Evolutionary conservation across 345 rosid species (phyloP).

Genomic region (Camelina hispida): DNA sequence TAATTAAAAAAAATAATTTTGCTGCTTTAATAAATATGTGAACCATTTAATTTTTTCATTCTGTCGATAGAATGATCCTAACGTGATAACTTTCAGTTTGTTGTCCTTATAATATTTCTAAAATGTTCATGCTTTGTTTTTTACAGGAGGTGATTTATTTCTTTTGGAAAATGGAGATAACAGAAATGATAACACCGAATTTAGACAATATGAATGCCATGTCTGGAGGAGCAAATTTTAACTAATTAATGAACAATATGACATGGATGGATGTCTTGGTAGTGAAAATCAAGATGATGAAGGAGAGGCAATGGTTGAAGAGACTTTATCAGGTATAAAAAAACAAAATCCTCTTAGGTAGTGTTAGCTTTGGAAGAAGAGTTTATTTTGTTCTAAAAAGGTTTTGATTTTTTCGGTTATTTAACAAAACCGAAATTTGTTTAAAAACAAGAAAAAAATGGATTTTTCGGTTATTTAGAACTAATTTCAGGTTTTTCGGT

Average conservation of each 20-base stretch:
- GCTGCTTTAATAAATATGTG: neutral
- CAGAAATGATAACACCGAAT: constrained; percentile 51
- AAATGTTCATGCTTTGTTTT: neutral
- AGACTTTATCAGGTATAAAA: constrained; percentile 60
- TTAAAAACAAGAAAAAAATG: too few relatives aligned
- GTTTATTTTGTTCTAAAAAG: too few relatives aligned
- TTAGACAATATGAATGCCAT: neutral
- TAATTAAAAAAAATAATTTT: neutral
- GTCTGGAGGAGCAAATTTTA: constrained; percentile 52
- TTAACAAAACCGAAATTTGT: too few relatives aligned
- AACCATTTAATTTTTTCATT: neutral
- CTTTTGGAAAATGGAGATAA: neutral
- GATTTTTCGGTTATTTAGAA: too few relatives aligned
- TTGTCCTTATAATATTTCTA: neutral
- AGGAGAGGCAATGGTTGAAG: constrained; percentile 45
- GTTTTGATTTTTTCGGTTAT: too few relatives aligned
- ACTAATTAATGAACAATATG: constrained; percentile 53
- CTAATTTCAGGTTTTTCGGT: too few relatives aligned
- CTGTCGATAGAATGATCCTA: neutral
- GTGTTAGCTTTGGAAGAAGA: too few relatives aligned
- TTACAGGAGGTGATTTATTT: neutral
- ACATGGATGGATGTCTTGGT: constrained; percentile 74
- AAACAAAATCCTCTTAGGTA: constrained; percentile 22
- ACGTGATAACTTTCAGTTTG: neutral
- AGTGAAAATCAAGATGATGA: constrained; percentile 83